phyloP scores from a whole-genome alignment of 164 flowering plant species.

The Annona squamosa region DNA sequence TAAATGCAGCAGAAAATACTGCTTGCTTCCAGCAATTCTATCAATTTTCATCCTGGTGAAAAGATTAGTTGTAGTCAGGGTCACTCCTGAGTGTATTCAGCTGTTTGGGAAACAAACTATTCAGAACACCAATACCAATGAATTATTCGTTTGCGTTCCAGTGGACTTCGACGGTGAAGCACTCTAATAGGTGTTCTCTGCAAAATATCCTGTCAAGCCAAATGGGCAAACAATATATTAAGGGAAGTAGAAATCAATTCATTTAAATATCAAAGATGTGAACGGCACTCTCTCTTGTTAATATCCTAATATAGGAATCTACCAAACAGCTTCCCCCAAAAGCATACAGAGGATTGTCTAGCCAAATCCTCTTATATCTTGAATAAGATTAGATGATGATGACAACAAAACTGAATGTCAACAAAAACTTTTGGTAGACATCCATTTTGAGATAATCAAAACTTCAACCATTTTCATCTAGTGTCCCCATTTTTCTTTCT shows the following conservation, averaged over 20 bases:
- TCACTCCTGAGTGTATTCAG: neutral
- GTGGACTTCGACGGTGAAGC: slow-evolving; percentile 96
- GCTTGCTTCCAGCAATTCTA: slow-evolving; percentile 59
- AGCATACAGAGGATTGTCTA: neutral
- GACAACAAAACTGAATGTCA: too few species aligned
- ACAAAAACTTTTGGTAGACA: too few species aligned
- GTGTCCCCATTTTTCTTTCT: too few species aligned
- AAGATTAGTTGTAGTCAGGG: slow-evolving; percentile 5
- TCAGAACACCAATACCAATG: slow-evolving; percentile 55
- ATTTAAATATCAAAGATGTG: neutral
- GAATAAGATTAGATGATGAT: too few species aligned
- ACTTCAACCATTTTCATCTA: too few species aligned
- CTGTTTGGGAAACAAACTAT: neutral
- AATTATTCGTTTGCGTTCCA: slow-evolving; percentile 77
- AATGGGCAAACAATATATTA: neutral
- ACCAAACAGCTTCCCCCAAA: neutral
- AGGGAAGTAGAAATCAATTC: neutral
- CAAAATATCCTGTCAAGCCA: slow-evolving; percentile 44
- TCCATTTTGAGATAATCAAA: too few species aligned
- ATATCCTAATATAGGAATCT: neutral
- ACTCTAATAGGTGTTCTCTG: slow-evolving; percentile 92
- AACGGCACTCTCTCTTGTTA: neutral
- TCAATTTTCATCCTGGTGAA: slow-evolving; percentile 73
- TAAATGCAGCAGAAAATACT: slow-evolving; percentile 80
- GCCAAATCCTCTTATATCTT: neutral